Evolutionary conservation across 352 stramenopile genomes (phyloP), one percentile per base, ranked within the genome.

Genomic region (Plasmopara muralis): DNA sequence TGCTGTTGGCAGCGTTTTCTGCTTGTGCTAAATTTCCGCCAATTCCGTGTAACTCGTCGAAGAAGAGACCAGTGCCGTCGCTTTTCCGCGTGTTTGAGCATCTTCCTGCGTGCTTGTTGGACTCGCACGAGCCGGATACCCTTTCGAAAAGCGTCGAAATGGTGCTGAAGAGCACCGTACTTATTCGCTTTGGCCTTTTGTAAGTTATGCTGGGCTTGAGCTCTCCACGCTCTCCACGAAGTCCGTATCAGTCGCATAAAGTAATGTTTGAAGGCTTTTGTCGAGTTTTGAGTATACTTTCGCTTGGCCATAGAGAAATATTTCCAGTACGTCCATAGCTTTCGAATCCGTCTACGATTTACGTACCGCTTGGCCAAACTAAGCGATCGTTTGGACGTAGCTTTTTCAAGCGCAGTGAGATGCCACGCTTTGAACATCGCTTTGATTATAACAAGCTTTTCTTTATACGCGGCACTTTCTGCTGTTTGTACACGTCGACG

Each of bases 291-390:
- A 4, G 72, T 62, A 56, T 90, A 83, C 29, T 87, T 85, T 25
- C 69, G 63, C 38, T 68, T 80, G 10, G 63, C 61, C 28, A 76
- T 81, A 3, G 78, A 83, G 47, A 88, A 93, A 15, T 77, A 78
- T 40, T 87, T 89, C 83, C 83, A 93, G 40, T 87, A 62, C 41
- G 72, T 53, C 83, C 83, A 93, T 6, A 89, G 45, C 30, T 89
- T 89, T 6, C 73, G 73, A 28, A 89, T 57, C 0, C 69, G 62
- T 3, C 70, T 59, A 16, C 83, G 81, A 29, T 81, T 83, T 4
- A 87, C 61, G 53, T 86, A 85, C 5, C 81, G 54, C 29, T 74
- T 78, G 0, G 74, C 78, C 2, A 91, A 31, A 7, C 50, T 74
- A 1, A 89, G 46, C 4, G 81, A 72, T 9, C 81, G 55, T 41